A percentile compares a stretch with the other conserved stretches of the same genome.
Conservation (phyloP, 2,329 filamentous ascomycete genomes). For the Fusarium stilboides region DNA sequence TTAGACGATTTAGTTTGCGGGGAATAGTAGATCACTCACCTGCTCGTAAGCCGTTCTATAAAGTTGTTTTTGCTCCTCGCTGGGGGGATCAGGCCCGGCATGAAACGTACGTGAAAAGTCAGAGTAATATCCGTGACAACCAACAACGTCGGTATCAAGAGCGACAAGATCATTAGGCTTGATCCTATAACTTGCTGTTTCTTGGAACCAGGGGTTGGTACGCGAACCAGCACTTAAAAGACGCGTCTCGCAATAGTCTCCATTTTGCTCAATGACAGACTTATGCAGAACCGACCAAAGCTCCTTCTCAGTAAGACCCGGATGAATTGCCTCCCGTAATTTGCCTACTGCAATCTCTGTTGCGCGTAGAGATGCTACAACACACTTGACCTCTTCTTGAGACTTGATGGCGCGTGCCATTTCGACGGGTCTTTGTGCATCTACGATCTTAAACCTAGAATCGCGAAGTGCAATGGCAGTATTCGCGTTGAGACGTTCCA, state of each 20-base stretch:
- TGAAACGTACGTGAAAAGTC: conserved; percentile 17
- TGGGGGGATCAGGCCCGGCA: conserved; percentile 8
- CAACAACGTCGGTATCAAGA: conserved; percentile 19
- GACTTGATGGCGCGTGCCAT: conserved; percentile 15
- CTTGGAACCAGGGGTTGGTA: conserved; percentile 20
- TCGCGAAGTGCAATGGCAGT: neutral
- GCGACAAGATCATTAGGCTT: conserved; percentile 13
- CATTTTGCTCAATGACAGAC: conserved; percentile 15
- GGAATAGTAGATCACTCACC: neutral
- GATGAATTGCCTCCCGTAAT: conserved; percentile 5
- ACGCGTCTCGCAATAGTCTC: conserved; percentile 12
- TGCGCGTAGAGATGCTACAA: conserved; percentile 1
- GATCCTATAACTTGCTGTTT: conserved; percentile 13
- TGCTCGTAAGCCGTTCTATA: conserved; percentile 11
- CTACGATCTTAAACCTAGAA: neutral
- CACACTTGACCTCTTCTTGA: conserved; percentile 3
- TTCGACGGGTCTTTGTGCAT: conserved; percentile 11
- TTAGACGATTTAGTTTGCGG: neutral
- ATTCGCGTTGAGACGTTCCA: conserved; percentile 15
- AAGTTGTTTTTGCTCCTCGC: conserved; percentile 2
- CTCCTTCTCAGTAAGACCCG: conserved; percentile 15
- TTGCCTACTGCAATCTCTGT: conserved; percentile 10
- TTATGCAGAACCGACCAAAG: conserved; percentile 13
- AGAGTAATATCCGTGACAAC: conserved; percentile 21
- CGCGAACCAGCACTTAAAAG: neutral